Evolutionary conservation across 2,329 filamentous ascomycete genomes (phyloP), one percentile per base, ranked within the genome.

Genomic region (Pseudogymnoascus sp.): DNA sequence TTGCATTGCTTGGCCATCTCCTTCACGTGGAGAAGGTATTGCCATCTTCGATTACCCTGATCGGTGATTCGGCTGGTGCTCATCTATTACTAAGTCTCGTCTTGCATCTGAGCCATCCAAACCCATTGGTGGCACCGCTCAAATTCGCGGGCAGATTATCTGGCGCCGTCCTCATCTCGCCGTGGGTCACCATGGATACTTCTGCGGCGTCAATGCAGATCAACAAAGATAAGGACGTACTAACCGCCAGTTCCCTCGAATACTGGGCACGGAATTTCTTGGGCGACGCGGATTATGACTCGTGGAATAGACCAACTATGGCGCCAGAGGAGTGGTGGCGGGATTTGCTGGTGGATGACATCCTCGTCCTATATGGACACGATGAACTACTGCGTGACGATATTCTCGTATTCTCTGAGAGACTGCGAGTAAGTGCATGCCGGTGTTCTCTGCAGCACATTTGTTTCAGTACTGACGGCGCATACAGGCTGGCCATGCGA

Each of bases 381-480:
- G 77, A 79, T 59, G 84, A 87, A 71, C 73, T 84, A 12, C 64
- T 86, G 25, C 70, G 83, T 34, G 83, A 84, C 64, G 75, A 78
- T 16, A 84, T 86, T 59, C 67, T 75, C 57, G 75, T 77, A 18
- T 78, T 85, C 64, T 74, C 73, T 20, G 69, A 71, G 54, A 79
- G 37, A 39, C 37, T 39, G 37, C 37, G 16, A 11, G 37, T 39
- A 39, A 39, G 37, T 39, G 6, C 16, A 18, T 39, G 16, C 37
- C 16, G 37, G 16, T 39, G 8, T 39, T 39, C 16, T 18, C 16
- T 39, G 16, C 16, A 39, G 37, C 37, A 18, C 37, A 39, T 39
- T 39, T 39, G 8, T 39, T 39, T 20, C 16, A 39, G n/a, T 39
- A 39, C 37, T 39, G n/a, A 39, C 37, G 37, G 16, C 16, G 8